These are phyloP conservation scores for Haematococcus lacustris DNA, from an alignment of 139 green algal species.

Conservation along the genomic window DNA sequence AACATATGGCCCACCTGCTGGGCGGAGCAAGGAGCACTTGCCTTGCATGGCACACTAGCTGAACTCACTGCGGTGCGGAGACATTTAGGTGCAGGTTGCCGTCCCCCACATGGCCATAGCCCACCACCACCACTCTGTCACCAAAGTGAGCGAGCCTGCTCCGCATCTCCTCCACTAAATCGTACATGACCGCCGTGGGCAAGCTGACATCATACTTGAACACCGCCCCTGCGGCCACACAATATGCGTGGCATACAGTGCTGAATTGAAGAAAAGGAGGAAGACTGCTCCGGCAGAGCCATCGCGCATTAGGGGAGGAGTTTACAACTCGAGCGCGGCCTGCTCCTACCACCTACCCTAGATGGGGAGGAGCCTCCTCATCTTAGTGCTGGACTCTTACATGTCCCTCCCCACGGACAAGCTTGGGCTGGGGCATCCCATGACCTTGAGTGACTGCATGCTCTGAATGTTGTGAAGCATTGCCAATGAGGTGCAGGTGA, in stretches of 20 bases:
- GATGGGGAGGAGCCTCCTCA: too few relatives aligned
- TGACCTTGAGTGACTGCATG: too few relatives aligned
- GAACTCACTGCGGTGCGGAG: neutral
- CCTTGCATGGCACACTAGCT: too few relatives aligned
- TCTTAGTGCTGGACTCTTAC: neutral
- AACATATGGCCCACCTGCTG: too few relatives aligned
- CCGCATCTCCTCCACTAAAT: constrained; percentile 70
- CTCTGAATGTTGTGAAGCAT: neutral
- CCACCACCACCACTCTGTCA: constrained; percentile 47
- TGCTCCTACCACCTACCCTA: neutral
- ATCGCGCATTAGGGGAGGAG: neutral
- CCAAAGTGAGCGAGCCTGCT: constrained; percentile 28
- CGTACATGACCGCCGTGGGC: constrained; percentile 68
- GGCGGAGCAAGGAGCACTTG: too few relatives aligned
- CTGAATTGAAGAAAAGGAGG: neutral
- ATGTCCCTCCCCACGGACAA: too few relatives aligned
- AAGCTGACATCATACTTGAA: constrained; percentile 93
- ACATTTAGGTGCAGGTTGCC: neutral
- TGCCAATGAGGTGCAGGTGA: neutral
- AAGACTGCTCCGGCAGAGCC: neutral
- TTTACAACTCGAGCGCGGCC: neutral
- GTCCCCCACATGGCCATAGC: constrained; percentile 91
- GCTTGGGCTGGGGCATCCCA: too few relatives aligned
- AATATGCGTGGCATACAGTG: neutral
- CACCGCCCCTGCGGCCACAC: constrained; percentile 44